A percentile compares a stretch with the other conserved stretches of the same genome.
These are phyloP conservation scores for Phoma sp. DNA, from an alignment of 2,329 filamentous ascomycete species.

Conservation along the genomic window DNA sequence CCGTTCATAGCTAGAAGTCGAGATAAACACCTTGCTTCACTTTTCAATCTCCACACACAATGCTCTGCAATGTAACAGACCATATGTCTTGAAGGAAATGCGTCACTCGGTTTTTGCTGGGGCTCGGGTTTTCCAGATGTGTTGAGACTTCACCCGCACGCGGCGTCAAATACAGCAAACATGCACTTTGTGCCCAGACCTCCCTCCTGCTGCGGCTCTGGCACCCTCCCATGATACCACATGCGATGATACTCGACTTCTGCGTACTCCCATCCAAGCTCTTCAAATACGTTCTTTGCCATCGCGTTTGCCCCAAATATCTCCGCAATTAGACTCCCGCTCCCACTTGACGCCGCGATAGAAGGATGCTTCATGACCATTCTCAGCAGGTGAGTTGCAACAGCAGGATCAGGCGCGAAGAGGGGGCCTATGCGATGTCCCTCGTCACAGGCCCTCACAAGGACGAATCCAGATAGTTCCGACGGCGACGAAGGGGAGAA, in stretches of 20 bases:
- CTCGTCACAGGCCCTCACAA: slow-evolving; percentile 39
- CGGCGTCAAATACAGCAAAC: slow-evolving; percentile 1
- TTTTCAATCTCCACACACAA: no score
- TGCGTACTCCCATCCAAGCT: slow-evolving; percentile 38
- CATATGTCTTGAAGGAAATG: no score
- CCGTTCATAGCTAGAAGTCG: neutral
- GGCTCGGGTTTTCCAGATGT: no score
- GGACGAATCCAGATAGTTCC: slow-evolving; percentile 34
- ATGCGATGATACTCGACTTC: slow-evolving; percentile 46
- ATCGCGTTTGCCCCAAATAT: slow-evolving; percentile 30
- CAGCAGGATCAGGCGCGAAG: slow-evolving; percentile 35
- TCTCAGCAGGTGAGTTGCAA: slow-evolving; percentile 34
- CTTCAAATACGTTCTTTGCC: slow-evolving; percentile 39
- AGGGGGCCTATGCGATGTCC: slow-evolving; percentile 47
- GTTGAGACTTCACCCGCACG: neutral
- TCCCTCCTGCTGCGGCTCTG: neutral
- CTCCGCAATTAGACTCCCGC: slow-evolving; percentile 40
- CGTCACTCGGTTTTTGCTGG: no score
- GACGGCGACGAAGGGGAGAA: neutral
- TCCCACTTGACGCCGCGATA: slow-evolving; percentile 22
- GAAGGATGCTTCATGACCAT: slow-evolving; percentile 30
- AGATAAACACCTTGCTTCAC: no score
- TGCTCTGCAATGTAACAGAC: no score
- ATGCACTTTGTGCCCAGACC: neutral
- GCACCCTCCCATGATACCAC: slow-evolving; percentile 30